These are phyloP conservation scores for Diutina catenulata DNA, from an alignment of 1,139 yeast genomes.

Conservation along the genomic window DNA sequence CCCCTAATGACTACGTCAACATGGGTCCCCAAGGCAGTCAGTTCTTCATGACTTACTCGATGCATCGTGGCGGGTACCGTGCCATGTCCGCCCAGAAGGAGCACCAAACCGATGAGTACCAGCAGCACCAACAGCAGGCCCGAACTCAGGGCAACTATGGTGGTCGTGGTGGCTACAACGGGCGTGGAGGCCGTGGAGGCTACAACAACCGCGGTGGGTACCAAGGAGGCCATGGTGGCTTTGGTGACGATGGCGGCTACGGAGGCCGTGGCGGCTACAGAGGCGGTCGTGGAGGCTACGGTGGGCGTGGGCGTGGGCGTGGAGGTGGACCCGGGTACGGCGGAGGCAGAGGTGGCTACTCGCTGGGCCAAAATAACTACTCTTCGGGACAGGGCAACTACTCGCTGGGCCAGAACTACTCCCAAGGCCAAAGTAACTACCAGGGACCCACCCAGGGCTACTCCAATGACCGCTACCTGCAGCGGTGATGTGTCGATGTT, in stretches of 20 bases:
- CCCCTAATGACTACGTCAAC: constrained; percentile 26
- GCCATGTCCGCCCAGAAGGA: constrained; percentile 14
- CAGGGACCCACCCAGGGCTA: too few relatives aligned
- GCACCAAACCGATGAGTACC: constrained; percentile 3
- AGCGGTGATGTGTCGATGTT: too few relatives aligned
- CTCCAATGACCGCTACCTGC: too few relatives aligned
- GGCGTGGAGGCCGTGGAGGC: neutral
- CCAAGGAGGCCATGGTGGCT: neutral
- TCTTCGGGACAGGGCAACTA: too few relatives aligned
- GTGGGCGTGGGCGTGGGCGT: constrained; percentile 5
- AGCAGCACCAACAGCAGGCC: neutral
- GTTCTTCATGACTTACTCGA: constrained; percentile 19
- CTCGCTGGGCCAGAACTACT: too few relatives aligned
- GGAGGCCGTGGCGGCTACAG: neutral
- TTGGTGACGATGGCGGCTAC: neutral
- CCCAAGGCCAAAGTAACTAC: too few relatives aligned
- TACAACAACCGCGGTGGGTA: neutral
- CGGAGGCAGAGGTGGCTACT: constrained; percentile 6
- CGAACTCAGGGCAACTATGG: neutral
- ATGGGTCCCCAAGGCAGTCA: constrained; percentile 31
- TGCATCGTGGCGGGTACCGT: constrained; percentile 34
- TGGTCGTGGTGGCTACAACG: neutral
- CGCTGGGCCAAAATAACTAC: too few relatives aligned
- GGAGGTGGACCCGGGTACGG: constrained; percentile 7
- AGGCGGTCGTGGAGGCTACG: constrained; percentile 10